Conservation (phyloP, 257 asterid genomes). For the Handroanthus guayacan region DNA sequence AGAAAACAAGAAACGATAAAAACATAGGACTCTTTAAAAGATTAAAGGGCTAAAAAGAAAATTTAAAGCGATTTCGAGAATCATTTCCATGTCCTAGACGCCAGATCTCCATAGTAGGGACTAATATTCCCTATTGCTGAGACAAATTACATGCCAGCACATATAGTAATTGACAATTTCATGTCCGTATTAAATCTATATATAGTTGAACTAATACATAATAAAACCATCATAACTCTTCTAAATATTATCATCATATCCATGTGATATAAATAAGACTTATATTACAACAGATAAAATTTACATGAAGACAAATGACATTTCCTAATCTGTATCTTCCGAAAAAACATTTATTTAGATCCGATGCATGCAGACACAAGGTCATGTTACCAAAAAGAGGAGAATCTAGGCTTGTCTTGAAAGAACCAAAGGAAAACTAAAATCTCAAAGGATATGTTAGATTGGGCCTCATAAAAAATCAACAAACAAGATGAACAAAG, state of each 20-base stretch:
- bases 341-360: neutral
- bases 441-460: neutral
- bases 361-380: neutral
- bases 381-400: neutral
- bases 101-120: neutral
- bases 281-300: neutral
- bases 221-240: neutral
- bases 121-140: neutral
- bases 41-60: neutral
- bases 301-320: neutral
- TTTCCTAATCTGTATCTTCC: neutral
- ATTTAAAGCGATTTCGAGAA: neutral
- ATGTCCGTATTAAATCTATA: neutral
- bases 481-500: conserved; percentile 14
- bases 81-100: neutral
- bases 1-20: conserved; percentile 28
- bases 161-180: neutral
- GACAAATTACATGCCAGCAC: neutral
- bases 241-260: neutral
- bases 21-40: neutral
- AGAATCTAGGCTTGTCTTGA: neutral
- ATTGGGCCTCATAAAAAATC: neutral
- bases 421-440: neutral
- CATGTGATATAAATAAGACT: neutral
- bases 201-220: neutral